Conservation (phyloP, 345 rosid species). For the Geranium brycei region DNA sequence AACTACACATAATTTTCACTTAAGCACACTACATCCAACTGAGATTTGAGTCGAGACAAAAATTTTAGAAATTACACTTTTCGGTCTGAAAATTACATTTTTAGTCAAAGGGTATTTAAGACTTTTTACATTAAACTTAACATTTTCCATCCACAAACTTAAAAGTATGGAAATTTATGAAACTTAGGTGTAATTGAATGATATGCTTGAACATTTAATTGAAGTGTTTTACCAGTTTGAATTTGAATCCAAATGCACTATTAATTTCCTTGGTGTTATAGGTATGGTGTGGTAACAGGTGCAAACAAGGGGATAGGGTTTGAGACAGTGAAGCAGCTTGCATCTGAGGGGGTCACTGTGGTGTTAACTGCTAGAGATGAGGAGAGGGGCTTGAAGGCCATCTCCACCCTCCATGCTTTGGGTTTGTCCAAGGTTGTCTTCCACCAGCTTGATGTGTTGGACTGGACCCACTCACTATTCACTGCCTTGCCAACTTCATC, state of each 20-base stretch:
- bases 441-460: conserved; percentile 45
- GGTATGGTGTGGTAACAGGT: conserved; percentile 33
- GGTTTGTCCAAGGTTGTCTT: conserved; percentile 29
- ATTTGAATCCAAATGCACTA: background rate
- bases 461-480: conserved; percentile 18
- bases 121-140: too few species aligned
- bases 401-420: conserved; percentile 16
- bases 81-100: too few species aligned
- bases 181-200: too few species aligned
- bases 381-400: conserved; percentile 28
- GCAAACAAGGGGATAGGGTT: conserved; percentile 44
- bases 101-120: too few species aligned
- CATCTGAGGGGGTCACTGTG: conserved; percentile 27
- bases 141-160: too few species aligned
- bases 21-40: too few species aligned
- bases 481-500: conserved; percentile 23
- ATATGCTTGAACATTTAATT: too few species aligned
- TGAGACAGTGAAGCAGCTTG: conserved; percentile 36
- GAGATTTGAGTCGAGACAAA: too few species aligned
- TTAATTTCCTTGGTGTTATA: background rate
- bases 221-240: too few species aligned
- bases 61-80: too few species aligned
- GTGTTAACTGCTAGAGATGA: conserved; percentile 36
- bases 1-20: too few species aligned
- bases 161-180: too few species aligned